These are phyloP conservation scores for Hypomyces perniciosus DNA, from an alignment of 2,329 filamentous ascomycete genomes.

Conservation along the genomic window DNA sequence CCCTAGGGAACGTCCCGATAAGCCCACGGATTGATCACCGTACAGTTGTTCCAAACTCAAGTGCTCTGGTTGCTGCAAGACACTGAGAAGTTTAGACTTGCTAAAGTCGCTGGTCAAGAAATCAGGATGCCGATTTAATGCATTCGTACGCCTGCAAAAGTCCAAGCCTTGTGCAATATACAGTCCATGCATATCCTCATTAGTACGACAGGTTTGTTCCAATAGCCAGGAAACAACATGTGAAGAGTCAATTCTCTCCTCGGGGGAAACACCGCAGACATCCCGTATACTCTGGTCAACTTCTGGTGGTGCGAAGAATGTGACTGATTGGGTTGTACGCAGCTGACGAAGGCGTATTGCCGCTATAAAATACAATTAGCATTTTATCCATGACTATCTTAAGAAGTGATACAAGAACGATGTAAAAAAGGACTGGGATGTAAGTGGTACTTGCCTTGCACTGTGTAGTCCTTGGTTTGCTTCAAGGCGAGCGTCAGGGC, in stretches of 20 bases:
- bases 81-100: slow-evolving; percentile 25
- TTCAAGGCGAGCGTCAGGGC: slow-evolving; percentile 52
- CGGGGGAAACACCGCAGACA: slow-evolving; percentile 13
- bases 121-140: slow-evolving; percentile 34
- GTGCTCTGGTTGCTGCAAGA: slow-evolving; percentile 42
- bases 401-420: not conserved
- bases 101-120: slow-evolving; percentile 32
- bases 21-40: slow-evolving; percentile 21
- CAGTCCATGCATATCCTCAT: slow-evolving; percentile 53
- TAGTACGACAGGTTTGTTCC: slow-evolving; percentile 54
- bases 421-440: not conserved
- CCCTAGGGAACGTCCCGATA: not conserved
- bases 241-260: slow-evolving; percentile 7
- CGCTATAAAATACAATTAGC: slow-evolving; percentile 33
- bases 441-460: slow-evolving; percentile 43
- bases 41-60: slow-evolving; percentile 56
- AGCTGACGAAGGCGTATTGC: slow-evolving; percentile 61
- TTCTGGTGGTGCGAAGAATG: slow-evolving; percentile 52
- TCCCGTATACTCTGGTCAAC: slow-evolving; percentile 57
- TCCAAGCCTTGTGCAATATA: slow-evolving; percentile 56
- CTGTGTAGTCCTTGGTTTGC: slow-evolving; percentile 55
- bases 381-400: too few species aligned
- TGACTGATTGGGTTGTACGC: slow-evolving; percentile 46
- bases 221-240: slow-evolving; percentile 52
- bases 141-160: slow-evolving; percentile 52